Base-by-base conservation (phyloP, 495 filamentous ascomycete genomes). In the Melanomma pulvis-pyrius region DNA sequence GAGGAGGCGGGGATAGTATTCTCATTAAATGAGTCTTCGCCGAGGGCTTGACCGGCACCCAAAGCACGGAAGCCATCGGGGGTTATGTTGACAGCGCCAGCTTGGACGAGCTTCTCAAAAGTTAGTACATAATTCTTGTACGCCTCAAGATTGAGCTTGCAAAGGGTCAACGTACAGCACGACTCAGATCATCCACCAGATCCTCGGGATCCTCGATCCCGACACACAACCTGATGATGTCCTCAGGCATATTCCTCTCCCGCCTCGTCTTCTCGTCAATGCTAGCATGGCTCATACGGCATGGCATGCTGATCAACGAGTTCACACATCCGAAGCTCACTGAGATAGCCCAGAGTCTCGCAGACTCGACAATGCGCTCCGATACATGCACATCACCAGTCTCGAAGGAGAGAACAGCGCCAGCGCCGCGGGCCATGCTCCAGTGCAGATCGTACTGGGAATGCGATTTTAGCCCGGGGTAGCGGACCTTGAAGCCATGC, bases 251-350 rank as follows among this genome's bases (percentile, higher is more conserved):
- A 54, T 88, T 86, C 68, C 94, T 83, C 79, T 98, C 93, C 73
- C 84, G 79, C 71, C 94, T 82, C 61, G 93, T 97, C 82, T 94
- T 93, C 64, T 89, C 90, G 76, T 98, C 96, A 75, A 98, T 98
- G 74, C 92, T 97, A 22, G 94, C 94, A 80, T 98, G 94, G 77
- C 96, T 98, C 94, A 98, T 98, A 64, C 90, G 91, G 73, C 94
- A 98, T 12, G 94, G 94, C 94, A 98, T 96, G 78, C 92, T 96
- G 77, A 98, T 98, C 77, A 98, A 76, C 79, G 90, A 94, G 78
- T 98, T 98, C 48, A 98, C 96, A 77, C 96, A 97, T 36, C 94
- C 94, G 75, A 98, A 98, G 69, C 90, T 94, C 57, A 98, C 94
- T 65, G 89, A 92, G 67, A 98, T 98, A 21, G 89, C 92, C 89